Base-by-base conservation (phyloP, 805 yeast species). In the Candida patagonica region DNA sequence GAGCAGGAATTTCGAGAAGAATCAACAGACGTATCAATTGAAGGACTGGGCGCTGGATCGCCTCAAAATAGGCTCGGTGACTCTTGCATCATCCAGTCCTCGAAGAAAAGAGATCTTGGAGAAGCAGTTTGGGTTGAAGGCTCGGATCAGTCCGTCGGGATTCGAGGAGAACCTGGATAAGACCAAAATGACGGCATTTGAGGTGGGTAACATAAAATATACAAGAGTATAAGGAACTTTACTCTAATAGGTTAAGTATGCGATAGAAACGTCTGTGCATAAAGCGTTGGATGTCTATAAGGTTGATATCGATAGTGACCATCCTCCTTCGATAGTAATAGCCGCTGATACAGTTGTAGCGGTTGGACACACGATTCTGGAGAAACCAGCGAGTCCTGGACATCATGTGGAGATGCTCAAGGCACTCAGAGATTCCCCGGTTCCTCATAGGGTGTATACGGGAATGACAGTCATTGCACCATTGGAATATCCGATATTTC, bases 61-160 rank as follows among this genome's bases (percentile, higher is more conserved):
- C n/a, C 37, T 45, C 17, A 30, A 29, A 16, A 46, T 41, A 19
- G 54, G 51, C 21, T 52, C 52, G 19, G 53, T 88, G 20, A 63
- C 85, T 4, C 67, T 89, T 5, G 96, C 95, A 0, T 85, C 95
- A 2, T 71, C 82, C 1, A 88, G 96, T 0, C 89, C 94, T 2
- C 68, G 96, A 44, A 64, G 98, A 42, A 60, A 65, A 40, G 84
- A 83, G 41, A 80, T 92, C n/a, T 52, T 92, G 22, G 53, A 58
- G 4, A 75, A 80, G 48, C 45, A 61, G 38, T 46, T 65, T 13
- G 68, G 67, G 2, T 35, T 50, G 31, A 47, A 43, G 12, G 49
- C 65, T 9, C 60, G 58, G 20, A 63, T 81, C 0, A 57, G 71
- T 10, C 74, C 77, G 15, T 82, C 96, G 0, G 63, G 73, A 7